A percentile compares a stretch with the other conserved stretches of the same genome.
phyloP scores from a whole-genome alignment of 2,329 filamentous ascomycete species.

The Scedosporium aurantiacum region DNA sequence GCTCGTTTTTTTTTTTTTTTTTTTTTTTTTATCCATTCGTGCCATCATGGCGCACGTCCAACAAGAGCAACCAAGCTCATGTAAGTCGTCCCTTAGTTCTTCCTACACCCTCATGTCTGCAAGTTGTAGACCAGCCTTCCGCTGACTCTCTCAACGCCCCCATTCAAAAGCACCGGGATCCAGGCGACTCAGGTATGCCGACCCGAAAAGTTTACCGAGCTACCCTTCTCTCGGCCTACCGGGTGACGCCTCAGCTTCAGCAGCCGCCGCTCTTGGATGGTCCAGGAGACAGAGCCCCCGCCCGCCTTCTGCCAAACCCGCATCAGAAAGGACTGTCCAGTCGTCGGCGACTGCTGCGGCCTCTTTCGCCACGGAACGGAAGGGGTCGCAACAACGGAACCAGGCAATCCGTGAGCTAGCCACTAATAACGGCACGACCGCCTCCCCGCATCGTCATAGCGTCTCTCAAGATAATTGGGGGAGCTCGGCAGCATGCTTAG shows the following conservation, averaged over 20 bases:
- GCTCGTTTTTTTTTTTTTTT: background rate
- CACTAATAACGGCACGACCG: too few relatives aligned
- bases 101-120: background rate
- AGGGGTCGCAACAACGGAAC: slow-evolving; percentile 18
- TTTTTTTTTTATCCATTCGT: background rate
- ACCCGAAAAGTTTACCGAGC: slow-evolving; percentile 61
- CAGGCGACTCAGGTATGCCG: slow-evolving; percentile 56
- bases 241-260: slow-evolving; percentile 49
- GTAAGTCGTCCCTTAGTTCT: background rate
- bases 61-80: background rate
- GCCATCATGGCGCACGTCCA: background rate
- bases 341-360: slow-evolving; percentile 41
- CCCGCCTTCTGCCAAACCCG: slow-evolving; percentile 57
- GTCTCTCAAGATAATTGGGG: slow-evolving; percentile 34
- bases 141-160: background rate
- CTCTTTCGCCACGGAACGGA: slow-evolving; percentile 35
- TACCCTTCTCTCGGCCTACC: slow-evolving; percentile 57
- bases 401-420: background rate
- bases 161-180: slow-evolving; percentile 13
- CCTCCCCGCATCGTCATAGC: background rate
- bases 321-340: slow-evolving; percentile 16
- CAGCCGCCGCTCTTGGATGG: slow-evolving; percentile 68
- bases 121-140: background rate
- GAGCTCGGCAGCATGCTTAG: slow-evolving; percentile 58
- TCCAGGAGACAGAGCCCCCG: slow-evolving; percentile 46